Conservation (phyloP, 179 eudicot species). For the Heliamphora pulchella region DNA sequence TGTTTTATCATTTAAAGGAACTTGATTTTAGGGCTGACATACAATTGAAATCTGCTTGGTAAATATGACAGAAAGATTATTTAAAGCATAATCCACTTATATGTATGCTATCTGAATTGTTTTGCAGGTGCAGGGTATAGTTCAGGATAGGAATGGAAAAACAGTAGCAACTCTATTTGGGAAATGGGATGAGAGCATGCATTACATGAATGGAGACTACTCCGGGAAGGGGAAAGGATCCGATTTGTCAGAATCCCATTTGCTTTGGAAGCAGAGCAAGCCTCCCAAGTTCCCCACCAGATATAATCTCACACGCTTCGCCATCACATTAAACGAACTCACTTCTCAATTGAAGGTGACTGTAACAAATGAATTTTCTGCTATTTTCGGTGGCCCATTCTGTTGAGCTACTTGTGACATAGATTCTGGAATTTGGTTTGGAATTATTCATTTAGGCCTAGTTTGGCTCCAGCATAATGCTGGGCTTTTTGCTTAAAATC, state of each 20-base stretch:
- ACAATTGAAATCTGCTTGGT: background rate
- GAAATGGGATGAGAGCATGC: conserved; percentile 98
- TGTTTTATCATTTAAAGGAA: conserved; percentile 1
- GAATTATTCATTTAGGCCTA: background rate
- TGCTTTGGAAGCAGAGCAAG: conserved; percentile 81
- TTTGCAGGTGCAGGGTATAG: conserved; percentile 82
- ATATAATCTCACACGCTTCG: conserved; percentile 88
- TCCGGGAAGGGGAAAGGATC: conserved; percentile 64
- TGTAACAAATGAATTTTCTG: background rate
- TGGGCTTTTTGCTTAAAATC: no score
- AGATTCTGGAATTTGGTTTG: background rate
- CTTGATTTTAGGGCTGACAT: conserved; percentile 1
- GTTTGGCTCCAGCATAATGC: no score
- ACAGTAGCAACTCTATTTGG: conserved; percentile 76
- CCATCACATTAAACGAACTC: conserved; percentile 84
- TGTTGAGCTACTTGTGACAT: background rate
- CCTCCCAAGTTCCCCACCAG: conserved; percentile 73
- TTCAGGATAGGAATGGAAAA: conserved; percentile 81
- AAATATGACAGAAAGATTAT: background rate
- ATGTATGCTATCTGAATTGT: background rate
- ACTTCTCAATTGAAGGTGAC: conserved; percentile 73
- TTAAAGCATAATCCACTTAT: background rate
- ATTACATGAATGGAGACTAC: conserved; percentile 65
- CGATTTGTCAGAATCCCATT: conserved; percentile 53
- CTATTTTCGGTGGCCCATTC: background rate